phyloP scores from a whole-genome alignment of 129 eudicot species.

The Lonicera japonica region DNA sequence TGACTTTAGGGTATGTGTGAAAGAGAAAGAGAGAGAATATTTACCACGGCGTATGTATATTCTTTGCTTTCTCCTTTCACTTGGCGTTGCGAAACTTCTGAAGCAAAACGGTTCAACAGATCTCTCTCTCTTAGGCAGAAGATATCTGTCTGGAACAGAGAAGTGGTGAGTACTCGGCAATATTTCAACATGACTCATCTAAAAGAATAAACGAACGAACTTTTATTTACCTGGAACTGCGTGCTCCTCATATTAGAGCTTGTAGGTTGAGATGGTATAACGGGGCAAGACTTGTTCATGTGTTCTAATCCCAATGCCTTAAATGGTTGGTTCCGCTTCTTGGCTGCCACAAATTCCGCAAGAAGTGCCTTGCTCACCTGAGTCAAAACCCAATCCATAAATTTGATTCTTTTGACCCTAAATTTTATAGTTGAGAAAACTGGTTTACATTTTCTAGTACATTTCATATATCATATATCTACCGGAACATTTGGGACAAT shows the following conservation, averaged over 20 bases:
- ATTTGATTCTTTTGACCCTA: neutral
- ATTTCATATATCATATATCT: too few species aligned
- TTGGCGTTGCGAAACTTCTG: slow-evolving; percentile 60
- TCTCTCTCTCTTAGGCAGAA: slow-evolving; percentile 82
- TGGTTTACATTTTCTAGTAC: too few species aligned
- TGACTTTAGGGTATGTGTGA: neutral
- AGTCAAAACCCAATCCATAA: neutral
- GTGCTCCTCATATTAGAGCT: slow-evolving; percentile 50
- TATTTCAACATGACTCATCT: neutral
- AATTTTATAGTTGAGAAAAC: neutral
- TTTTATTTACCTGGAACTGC: slow-evolving; percentile 58
- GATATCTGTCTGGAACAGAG: slow-evolving; percentile 51
- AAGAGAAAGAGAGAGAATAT: neutral
- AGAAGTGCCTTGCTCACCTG: slow-evolving; percentile 92
- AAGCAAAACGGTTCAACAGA: slow-evolving; percentile 64
- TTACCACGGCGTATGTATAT: slow-evolving; percentile 60
- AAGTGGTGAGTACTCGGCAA: neutral
- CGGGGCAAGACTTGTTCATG: slow-evolving; percentile 64
- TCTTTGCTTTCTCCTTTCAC: slow-evolving; percentile 76
- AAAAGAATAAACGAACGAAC: neutral
- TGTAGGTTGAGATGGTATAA: slow-evolving; percentile 68
- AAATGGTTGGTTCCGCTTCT: slow-evolving; percentile 62
- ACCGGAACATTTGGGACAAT: too few species aligned
- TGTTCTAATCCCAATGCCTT: slow-evolving; percentile 83
- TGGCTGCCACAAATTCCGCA: slow-evolving; percentile 56